Evolutionary conservation across 1,284 basidiomycete genomes (phyloP).

Genomic region (Thelephora terrestris): DNA sequence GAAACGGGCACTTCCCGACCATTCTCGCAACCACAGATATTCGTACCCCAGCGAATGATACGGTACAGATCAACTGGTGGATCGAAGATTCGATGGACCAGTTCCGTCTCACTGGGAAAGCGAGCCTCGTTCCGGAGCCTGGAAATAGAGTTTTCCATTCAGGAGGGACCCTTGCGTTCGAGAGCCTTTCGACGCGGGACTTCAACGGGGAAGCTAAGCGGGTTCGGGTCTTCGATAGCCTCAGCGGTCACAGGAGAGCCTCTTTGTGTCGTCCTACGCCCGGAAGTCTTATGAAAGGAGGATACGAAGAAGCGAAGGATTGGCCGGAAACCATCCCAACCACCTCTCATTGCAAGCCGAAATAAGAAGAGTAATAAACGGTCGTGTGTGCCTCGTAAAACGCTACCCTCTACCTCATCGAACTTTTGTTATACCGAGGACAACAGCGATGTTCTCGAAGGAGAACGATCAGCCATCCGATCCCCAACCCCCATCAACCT

Average conservation of each 20-base stretch:
- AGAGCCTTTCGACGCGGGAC: conserved; percentile 21
- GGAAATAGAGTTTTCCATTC: conserved; percentile 18
- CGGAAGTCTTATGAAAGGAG: conserved; percentile 34
- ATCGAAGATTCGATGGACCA: too few relatives aligned
- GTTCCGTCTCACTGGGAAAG: conserved; percentile 43
- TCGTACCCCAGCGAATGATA: conserved; percentile 36
- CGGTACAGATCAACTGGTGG: too few relatives aligned
- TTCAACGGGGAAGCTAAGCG: conserved; percentile 59
- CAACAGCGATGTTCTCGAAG: too few relatives aligned
- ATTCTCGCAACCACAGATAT: conserved; percentile 47
- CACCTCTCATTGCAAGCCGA: conserved; percentile 29
- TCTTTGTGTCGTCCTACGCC: conserved; percentile 54
- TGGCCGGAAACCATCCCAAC: too few relatives aligned
- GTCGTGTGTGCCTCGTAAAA: conserved; percentile 44
- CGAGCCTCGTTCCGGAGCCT: conserved; percentile 32
- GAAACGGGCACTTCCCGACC: conserved; percentile 37
- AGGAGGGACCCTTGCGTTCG: conserved; percentile 22
- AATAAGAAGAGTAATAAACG: conserved; percentile 29
- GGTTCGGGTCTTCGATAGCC: conserved; percentile 36
- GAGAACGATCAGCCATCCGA: too few relatives aligned
- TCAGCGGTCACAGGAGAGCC: conserved; percentile 52
- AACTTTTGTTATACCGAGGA: too few relatives aligned
- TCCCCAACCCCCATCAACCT: too few relatives aligned
- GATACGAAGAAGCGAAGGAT: conserved; percentile 39
- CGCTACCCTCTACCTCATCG: too few relatives aligned